Base-by-base conservation (phyloP, 257 asterid genomes). In the Henckelia pumila region DNA sequence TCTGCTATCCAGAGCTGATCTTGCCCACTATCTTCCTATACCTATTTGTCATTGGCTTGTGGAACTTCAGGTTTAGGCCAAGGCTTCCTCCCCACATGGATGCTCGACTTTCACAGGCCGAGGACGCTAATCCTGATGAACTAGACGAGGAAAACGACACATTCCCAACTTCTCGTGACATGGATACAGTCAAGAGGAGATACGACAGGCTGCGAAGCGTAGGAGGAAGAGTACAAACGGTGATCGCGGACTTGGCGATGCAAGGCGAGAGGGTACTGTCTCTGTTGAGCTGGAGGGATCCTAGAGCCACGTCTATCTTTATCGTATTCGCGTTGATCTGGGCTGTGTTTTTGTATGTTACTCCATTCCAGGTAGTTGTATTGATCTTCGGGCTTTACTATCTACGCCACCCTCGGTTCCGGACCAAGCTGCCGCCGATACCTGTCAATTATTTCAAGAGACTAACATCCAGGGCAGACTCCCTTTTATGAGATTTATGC, bases 391-490 rank as follows among this genome's bases (percentile, higher is more conserved):
- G 98, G 22, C 73, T 92, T 40, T 92, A 82, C 71, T 59, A 78
- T 49, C 81, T 92, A 55, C 86, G 96, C 37, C 98, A 92, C 68
- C 96, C 96, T 0, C 77, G 94, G 75, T 84, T 92, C 72, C 72
- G 96, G 83, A 69, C 85, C 86, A 82, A 40, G 75, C 32, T 89
- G 79, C 98, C 98, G 1, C 79, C 95, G 0, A 89, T 89, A 20
- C 95, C 95, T 14, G 84, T 77, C 26, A 92, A 92, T 76, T 92
- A 89, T 90, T 92, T 92, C 92, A 92, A 83, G 84, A 89, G 98
- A 73, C 71, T 92, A 62, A 95, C 98, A 65, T 83, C 98, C 1
- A 87, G 80, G 76, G 75, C 94, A 60, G 98, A 92, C 61, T 76
- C 83, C 69, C 88, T 92, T 59, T 75, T 91, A 53, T 91, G 79